phyloP scores from a whole-genome alignment of 2,329 filamentous ascomycete genomes.

The Plectosphaerella plurivora region DNA sequence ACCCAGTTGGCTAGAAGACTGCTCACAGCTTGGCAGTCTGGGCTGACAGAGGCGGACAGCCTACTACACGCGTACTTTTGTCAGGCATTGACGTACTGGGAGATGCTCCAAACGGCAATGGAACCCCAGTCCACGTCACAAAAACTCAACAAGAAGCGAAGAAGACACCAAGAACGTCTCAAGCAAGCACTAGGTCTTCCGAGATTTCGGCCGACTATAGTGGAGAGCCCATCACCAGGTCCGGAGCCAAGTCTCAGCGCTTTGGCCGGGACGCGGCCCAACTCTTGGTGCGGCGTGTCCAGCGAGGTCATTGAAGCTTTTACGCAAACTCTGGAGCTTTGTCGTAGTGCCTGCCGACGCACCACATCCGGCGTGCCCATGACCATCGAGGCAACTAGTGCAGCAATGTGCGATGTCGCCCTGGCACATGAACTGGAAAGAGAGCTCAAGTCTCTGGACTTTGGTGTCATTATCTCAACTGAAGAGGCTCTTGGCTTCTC shows the following conservation, averaged over 20 bases:
- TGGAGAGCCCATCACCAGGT: neutral
- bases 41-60: neutral
- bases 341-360: neutral
- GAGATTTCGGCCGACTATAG: neutral
- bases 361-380: neutral
- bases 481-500: neutral
- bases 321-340: neutral
- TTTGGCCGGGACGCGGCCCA: neutral
- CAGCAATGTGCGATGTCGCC: neutral
- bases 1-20: neutral
- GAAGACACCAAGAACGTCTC: neutral
- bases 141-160: neutral
- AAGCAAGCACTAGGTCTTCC: neutral
- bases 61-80: neutral
- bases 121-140: neutral
- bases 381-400: neutral
- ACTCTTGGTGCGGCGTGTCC: neutral
- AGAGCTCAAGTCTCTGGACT: neutral
- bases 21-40: neutral
- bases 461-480: neutral
- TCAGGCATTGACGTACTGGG: neutral
- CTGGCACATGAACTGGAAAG: neutral
- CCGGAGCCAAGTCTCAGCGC: neutral
- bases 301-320: neutral
- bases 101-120: neutral